Evolutionary conservation across 768 basidiomycete genomes (phyloP), one percentile per base, ranked within the genome.

Genomic region (Suillus alpinus): DNA sequence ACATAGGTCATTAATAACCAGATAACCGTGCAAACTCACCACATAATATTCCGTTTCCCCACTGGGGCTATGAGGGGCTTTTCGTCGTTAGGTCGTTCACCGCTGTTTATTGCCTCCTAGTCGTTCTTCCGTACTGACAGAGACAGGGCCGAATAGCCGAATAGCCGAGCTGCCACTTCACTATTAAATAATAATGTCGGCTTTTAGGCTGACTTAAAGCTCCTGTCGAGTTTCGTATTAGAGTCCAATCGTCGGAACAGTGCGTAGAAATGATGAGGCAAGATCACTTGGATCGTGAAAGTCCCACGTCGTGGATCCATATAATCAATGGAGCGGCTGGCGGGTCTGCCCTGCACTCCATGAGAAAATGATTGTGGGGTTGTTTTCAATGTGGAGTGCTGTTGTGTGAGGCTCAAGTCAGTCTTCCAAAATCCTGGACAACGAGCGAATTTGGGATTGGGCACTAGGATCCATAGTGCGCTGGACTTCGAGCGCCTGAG

Each of bases 191-290:
- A 49, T 46, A 46, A 46, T 44, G 9, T 94, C 85, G 29, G 91
- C 92, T 68, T 93, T 93, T 55, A 95, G 73, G 75, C 89, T 91
- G 66, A 92, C 86, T 66, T 86, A 84, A 58, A 92, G 87, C 69
- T 92, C 92, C 73, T 92, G 92, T 31, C 83, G 78, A 37, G 88
- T 87, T 72, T 92, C 89, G 0, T 88, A 82, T 9, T 88, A 84
- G 52, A 94, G 79, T 53, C 81, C 82, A 32, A 85, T n/a, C 81
- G 63, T 92, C 90, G 60, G 83, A 4, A 86, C 80, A 1, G 86
- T 81, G 26, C 87, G 80, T 32, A 83, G 77, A 44, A 82, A 68
- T 47, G 69, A 64, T 13, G 81, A 77, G 47, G 76, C 65, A 51
- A 72, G 72, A 64, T 62, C 67, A 61, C 58, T 66, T 51, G 70